Percentiles rank a stretch among this genome's conserved stretches.
Evolutionary conservation across 2,329 filamentous ascomycete species (phyloP).

Genomic region (Alternaria sp.): DNA sequence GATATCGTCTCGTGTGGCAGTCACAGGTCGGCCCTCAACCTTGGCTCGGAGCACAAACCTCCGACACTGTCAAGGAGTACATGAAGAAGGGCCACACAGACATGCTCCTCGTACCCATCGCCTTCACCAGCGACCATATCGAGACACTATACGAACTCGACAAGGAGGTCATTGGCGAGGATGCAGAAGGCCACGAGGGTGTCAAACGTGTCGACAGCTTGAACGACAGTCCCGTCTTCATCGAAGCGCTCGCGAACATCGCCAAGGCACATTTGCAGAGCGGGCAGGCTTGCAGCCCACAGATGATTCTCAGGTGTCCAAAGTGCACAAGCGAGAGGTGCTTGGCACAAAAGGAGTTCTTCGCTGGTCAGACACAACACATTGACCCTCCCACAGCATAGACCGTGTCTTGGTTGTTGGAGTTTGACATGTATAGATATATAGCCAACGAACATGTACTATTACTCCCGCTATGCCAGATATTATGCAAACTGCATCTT

Average conservation of each 20-base stretch:
- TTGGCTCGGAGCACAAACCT: slow-evolving; percentile 95
- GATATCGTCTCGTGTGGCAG: slow-evolving; percentile 95
- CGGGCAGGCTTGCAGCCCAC: slow-evolving; percentile 74
- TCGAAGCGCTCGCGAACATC: slow-evolving; percentile 85
- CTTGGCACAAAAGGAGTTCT: slow-evolving; percentile 75
- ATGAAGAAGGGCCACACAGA: slow-evolving; percentile 91
- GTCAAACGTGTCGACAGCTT: slow-evolving; percentile 90
- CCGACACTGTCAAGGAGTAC: slow-evolving; percentile 84
- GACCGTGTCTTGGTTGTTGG: background rate
- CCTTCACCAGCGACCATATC: slow-evolving; percentile 98
- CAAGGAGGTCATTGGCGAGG: slow-evolving; percentile 89
- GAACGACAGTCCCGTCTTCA: slow-evolving; percentile 91
- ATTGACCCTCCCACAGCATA: slow-evolving; percentile 14
- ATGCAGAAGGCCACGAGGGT: slow-evolving; percentile 60
- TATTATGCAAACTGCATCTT: background rate
- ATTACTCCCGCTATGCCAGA: background rate
- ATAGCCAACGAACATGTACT: background rate
- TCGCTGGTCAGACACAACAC: slow-evolving; percentile 55
- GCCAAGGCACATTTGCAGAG: slow-evolving; percentile 79
- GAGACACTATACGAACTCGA: slow-evolving; percentile 96
- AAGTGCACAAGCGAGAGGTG: slow-evolving; percentile 92
- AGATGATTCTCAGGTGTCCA: slow-evolving; percentile 91
- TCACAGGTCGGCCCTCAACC: slow-evolving; percentile 95
- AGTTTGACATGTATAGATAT: background rate
- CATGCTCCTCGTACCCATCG: slow-evolving; percentile 89